Evolutionary conservation across 345 rosid genomes (phyloP).

Genomic region (Euphorbia pulcherrima): DNA sequence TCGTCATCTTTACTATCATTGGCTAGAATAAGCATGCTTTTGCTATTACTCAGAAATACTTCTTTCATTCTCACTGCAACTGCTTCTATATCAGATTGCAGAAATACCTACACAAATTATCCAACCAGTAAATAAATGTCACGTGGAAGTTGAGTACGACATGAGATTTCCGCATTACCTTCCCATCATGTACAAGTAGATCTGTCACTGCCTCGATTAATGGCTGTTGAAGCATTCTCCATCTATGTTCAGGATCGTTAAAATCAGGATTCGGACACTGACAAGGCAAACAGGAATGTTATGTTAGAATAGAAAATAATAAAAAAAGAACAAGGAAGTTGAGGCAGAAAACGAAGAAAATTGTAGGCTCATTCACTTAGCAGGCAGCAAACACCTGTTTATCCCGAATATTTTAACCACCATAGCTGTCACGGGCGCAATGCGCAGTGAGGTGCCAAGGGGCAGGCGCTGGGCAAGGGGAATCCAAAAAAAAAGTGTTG

Average conservation of each 20-base stretch:
- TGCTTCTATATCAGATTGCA: constrained; percentile 60
- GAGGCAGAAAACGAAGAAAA: no score
- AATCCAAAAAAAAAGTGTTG: no score
- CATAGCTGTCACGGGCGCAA: no score
- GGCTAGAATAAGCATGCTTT: constrained; percentile 38
- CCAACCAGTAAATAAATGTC: background rate
- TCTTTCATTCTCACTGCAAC: constrained; percentile 54
- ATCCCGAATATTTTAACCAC: no score
- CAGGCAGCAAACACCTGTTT: no score
- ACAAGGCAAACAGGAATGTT: background rate
- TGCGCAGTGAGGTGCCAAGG: no score
- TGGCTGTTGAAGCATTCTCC: constrained; percentile 65
- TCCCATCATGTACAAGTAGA: constrained; percentile 51
- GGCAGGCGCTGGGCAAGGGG: no score
- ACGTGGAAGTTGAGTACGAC: background rate
- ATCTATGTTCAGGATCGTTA: constrained; percentile 52
- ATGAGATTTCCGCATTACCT: constrained; percentile 32
- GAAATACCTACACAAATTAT: constrained; percentile 41
- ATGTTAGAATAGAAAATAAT: background rate
- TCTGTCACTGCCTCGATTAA: constrained; percentile 57
- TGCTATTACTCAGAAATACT: constrained; percentile 45
- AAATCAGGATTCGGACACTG: constrained; percentile 80
- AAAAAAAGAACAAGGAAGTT: no score
- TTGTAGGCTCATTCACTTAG: no score
- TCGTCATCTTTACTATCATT: constrained; percentile 18